Evolutionary conservation across 768 basidiomycete genomes (phyloP), one percentile per base, ranked within the genome.

Genomic region (Suillus weaverae): DNA sequence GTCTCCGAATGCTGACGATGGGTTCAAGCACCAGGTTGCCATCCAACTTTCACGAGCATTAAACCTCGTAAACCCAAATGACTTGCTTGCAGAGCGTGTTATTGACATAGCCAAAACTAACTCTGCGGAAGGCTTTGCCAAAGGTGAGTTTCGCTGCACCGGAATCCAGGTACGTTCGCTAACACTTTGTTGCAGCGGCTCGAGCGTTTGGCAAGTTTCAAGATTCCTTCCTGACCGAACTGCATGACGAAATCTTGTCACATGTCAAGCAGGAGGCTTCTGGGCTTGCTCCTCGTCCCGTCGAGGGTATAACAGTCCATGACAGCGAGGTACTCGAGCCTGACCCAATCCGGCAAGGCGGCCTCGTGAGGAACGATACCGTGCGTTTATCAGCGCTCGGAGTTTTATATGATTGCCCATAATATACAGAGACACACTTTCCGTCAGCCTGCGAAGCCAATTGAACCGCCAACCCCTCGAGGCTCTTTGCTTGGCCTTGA

Each of bases 401-500:
- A 41, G 10, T 50, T 38, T 30, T 32, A 6, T 16, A 10, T n/a
- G 8, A 60, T 41, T 60, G 50, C 63, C 71, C 51, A 70, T 48
- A 30, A 48, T 39, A 5, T 56, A 30, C 69, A 95, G 93, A 83
- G 81, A 76, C 94, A 97, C 70, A 88, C 89, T 0, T 99, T 97
- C 78, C 84, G 87, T 60, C 81, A 87, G 71, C 94, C 93, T 2
- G 85, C 86, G 6, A 88, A 84, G 70, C 86, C 88, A 10, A 76
- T 91, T 8, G 89, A 90, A 70, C 91, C 91, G 3, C 88, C 89
- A 13, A 91, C 91, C 16, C 91, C 92, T 1, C 83, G 92, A 55
- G 78, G 85, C 0, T 97, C 96, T 6, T 71, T 93, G 4, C 85
- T 98, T 1, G 96, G 97, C 4, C 81, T 99, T 7, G 96, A 99